These are phyloP conservation scores for Heimioporus sp. DNA, from an alignment of 768 basidiomycete species.

Conservation along the genomic window DNA sequence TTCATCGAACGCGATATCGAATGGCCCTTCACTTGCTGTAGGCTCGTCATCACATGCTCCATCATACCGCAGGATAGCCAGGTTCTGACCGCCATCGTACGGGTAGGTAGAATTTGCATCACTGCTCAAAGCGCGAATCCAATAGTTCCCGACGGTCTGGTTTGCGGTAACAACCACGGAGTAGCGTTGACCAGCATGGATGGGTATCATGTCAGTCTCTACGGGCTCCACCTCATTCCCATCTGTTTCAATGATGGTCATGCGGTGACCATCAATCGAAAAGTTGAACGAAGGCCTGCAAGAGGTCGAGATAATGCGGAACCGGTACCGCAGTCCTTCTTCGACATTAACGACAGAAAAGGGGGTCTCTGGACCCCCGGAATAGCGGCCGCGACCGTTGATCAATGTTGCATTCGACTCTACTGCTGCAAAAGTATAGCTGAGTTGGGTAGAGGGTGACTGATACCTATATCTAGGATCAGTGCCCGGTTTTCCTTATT, in stretches of 20 bases:
- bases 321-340: constrained; percentile 43
- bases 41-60: constrained; percentile 43
- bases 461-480: constrained; percentile 32
- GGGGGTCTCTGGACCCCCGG: constrained; percentile 33
- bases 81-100: constrained; percentile 38
- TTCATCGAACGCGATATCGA: constrained; percentile 34
- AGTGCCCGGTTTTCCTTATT: constrained; percentile 1
- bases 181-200: constrained; percentile 36
- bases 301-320: constrained; percentile 48
- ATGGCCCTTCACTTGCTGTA: constrained; percentile 20
- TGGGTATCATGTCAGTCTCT: constrained; percentile 34
- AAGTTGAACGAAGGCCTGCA: constrained; percentile 42
- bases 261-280: constrained; percentile 40
- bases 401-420: constrained; percentile 43
- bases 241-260: constrained; percentile 52
- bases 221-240: constrained; percentile 39
- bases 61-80: constrained; percentile 48
- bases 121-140: constrained; percentile 44
- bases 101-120: constrained; percentile 19
- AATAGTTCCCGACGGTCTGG: constrained; percentile 48
- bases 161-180: constrained; percentile 43
- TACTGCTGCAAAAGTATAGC: constrained; percentile 7
- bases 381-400: constrained; percentile 48
- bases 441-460: constrained; percentile 16
- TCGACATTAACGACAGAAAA: constrained; percentile 44